Percentiles rank a stretch among this genome's conserved stretches.
Conservation (phyloP, 495 filamentous ascomycete species). For the Wilcoxina mikolae region DNA sequence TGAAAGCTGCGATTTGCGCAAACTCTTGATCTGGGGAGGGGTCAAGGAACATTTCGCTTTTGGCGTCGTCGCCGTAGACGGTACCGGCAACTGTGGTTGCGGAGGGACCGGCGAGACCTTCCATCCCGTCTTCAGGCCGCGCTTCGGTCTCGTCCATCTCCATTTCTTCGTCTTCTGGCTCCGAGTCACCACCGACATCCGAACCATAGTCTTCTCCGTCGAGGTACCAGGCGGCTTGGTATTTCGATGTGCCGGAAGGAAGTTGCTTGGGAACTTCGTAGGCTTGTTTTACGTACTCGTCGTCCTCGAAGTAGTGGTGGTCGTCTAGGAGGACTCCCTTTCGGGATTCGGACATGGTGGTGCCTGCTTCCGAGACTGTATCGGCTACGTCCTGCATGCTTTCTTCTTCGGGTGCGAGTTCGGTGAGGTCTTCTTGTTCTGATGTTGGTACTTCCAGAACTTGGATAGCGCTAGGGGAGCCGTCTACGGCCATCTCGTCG, state of each 20-base stretch:
- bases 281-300: conserved; percentile 42
- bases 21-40: conserved; percentile 77
- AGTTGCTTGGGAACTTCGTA: conserved; percentile 53
- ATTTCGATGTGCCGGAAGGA: conserved; percentile 80
- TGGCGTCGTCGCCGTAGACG: conserved; percentile 53
- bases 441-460: conserved; percentile 53
- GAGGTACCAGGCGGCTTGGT: conserved; percentile 87
- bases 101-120: conserved; percentile 51
- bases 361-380: conserved; percentile 41
- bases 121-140: conserved; percentile 57
- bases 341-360: conserved; percentile 34
- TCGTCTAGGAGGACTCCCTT: conserved; percentile 85
- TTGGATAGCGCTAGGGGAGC: conserved; percentile 33
- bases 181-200: conserved; percentile 44
- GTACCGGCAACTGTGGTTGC: conserved; percentile 67
- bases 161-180: conserved; percentile 42
- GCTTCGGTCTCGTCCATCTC: conserved; percentile 34
- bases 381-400: conserved; percentile 49
- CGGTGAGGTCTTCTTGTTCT: conserved; percentile 66
- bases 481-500: conserved; percentile 58
- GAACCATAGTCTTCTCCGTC: conserved; percentile 72
- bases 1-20: conserved; percentile 60
- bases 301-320: conserved; percentile 95
- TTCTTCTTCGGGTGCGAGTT: conserved; percentile 73
- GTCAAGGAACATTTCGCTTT: conserved; percentile 83